phyloP scores from a whole-genome alignment of 2,329 filamentous ascomycete species.

The Lomentospora prolificans region DNA sequence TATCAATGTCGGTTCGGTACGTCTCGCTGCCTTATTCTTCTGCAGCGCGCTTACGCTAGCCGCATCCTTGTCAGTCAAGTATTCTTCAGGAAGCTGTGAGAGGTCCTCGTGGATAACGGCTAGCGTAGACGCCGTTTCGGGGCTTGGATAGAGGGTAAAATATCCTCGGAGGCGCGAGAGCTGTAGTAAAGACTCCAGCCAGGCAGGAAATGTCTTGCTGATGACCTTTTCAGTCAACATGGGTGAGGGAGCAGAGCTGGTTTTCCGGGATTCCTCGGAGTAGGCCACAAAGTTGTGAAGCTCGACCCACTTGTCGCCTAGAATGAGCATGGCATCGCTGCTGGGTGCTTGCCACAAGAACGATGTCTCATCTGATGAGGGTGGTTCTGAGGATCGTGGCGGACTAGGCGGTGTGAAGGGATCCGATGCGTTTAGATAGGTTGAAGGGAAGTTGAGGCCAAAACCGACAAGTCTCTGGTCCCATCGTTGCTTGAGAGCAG shows the following conservation, averaged over 20 bases:
- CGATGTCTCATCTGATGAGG: constrained; percentile 30
- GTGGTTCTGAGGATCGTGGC: constrained; percentile 22
- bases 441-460: constrained; percentile 64
- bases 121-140: constrained; percentile 41
- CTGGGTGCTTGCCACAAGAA: constrained; percentile 83
- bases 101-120: constrained; percentile 73
- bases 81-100: constrained; percentile 63
- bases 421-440: constrained; percentile 50
- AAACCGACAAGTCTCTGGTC: constrained; percentile 60
- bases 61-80: constrained; percentile 21
- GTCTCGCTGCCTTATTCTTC: constrained; percentile 17
- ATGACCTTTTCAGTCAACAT: constrained; percentile 39
- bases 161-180: constrained; percentile 70
- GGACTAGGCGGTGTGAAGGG: constrained; percentile 36
- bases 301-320: constrained; percentile 79
- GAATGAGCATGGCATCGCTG: constrained; percentile 71
- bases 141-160: constrained; percentile 67
- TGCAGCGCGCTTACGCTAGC: constrained; percentile 5
- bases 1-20: constrained; percentile 28
- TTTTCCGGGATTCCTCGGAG: constrained; percentile 23
- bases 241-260: constrained; percentile 23
- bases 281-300: constrained; percentile 70
- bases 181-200: constrained; percentile 69
- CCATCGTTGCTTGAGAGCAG: constrained; percentile 32
- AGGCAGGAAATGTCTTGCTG: constrained; percentile 61